These are phyloP conservation scores for Cladorrhinum samala DNA, from an alignment of 495 filamentous ascomycete genomes.

Conservation along the genomic window DNA sequence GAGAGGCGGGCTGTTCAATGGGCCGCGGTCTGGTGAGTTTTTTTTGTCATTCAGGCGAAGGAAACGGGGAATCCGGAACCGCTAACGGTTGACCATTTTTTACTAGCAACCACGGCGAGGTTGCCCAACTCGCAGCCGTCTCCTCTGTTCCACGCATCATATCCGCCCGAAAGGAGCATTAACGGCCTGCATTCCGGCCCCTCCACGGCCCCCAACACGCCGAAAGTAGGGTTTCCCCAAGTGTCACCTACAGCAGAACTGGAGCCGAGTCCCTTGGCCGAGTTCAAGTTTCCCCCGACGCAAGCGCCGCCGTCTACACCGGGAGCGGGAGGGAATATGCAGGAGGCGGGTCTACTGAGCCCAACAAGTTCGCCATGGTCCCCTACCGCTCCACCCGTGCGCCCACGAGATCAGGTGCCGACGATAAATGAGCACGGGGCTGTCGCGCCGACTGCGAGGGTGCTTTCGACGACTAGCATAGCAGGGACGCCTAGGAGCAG, in stretches of 20 bases:
- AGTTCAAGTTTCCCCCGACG: conserved; percentile 63
- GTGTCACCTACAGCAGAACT: conserved; percentile 26
- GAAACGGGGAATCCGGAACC: too few species aligned
- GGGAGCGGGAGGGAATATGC: background rate
- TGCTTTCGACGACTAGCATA: conserved; percentile 67
- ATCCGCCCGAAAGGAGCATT: conserved; percentile 36
- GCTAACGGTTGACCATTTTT: conserved; percentile 4
- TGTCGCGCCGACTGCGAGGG: conserved; percentile 56
- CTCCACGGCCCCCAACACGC: conserved; percentile 36
- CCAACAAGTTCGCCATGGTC: conserved; percentile 31
- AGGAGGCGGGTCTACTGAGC: conserved; percentile 28
- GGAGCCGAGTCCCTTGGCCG: conserved; percentile 43
- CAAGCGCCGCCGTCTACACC: conserved; percentile 39
- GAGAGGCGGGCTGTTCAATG: conserved; percentile 34
- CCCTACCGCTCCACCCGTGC: conserved; percentile 26
- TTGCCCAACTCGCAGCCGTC: conserved; percentile 33
- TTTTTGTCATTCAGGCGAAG: too few species aligned
- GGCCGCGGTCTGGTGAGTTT: conserved; percentile 29
- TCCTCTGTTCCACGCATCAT: conserved; percentile 44
- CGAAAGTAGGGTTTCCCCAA: conserved; percentile 23
- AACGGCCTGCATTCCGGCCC: conserved; percentile 31
- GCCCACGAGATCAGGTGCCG: conserved; percentile 35
- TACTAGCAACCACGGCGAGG: conserved; percentile 36
- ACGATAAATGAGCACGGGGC: conserved; percentile 49
- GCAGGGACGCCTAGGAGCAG: conserved; percentile 74